Base-by-base conservation (phyloP, 2,329 filamentous ascomycete species). In the Aspergillus felis region DNA sequence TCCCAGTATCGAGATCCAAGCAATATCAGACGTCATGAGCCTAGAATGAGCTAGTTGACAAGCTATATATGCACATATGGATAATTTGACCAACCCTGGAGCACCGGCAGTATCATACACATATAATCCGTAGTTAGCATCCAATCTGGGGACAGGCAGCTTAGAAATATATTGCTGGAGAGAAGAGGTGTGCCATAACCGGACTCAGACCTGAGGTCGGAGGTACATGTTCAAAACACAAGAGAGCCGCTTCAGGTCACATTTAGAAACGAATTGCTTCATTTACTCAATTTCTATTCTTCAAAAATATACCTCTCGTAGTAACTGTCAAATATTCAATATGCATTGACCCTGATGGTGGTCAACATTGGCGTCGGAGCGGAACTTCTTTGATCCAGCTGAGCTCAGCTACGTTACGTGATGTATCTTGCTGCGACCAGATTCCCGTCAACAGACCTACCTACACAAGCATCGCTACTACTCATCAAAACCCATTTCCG, bases 311-410 rank as follows among this genome's bases (percentile, higher is more conserved):
- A n/a, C n/a, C n/a, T n/a, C n/a, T n/a, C n/a, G n/a, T n/a, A 38
- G 32, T 8, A 17, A 17, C 7, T 14, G 14, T 7, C 32, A n/a
- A 17, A 17, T 38, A 38, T 35, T 35, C 32, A 17, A 5, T 35
- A 17, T 6, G 2, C 32, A 17, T 38, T 2, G 32, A 38, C 6
- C 32, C 7, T 14, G 6, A 54, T 20, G 20, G 42, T n/a, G 20
- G 32, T 32, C 27, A 35, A 22, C 54, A 44, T 44, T 25, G 8
- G 22, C 9, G 22, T 50, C 62, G 62, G 63, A 49, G 10, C 63
- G 71, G 71, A 72, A 57, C 58, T 74, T 72, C 66, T 46, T 69
- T 69, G 56, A 38, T 55, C 71, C 71, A 73, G 71, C 69, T 72
- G 66, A 73, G 71, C 70, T 73, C 57, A 67, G 64, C 64, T 67